Base-by-base conservation (phyloP, 2,329 filamentous ascomycete species). In the Capronia epimyces region DNA sequence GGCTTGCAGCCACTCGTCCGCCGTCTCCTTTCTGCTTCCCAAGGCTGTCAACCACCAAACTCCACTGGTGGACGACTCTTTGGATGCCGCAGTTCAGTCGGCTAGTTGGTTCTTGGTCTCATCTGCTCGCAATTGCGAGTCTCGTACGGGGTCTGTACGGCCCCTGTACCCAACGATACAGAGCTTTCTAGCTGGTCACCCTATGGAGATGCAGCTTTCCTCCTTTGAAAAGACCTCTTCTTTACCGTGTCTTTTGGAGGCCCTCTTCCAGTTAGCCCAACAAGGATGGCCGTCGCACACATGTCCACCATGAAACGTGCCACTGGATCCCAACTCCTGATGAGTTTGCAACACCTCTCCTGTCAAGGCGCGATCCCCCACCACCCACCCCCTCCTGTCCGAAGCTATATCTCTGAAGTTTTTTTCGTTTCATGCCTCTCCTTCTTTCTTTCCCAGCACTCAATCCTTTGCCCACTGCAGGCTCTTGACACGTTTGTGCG, bases 401-500 rank as follows among this genome's bases (percentile, higher is more conserved):
- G 31, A 52, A 43, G 12, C 39, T 52, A 58, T 55, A 58, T 58
- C 51, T 56, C 51, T 53, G 48, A 43, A 29, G 52, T 43, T 55
- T 40, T 53, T 50, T 46, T 52, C 49, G 55, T 55, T 57, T 57
- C 42, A 56, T 43, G 46, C 42, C 18, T 49, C 7, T 40, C 47
- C 49, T 41, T 24, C 39, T 52, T 46, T 54, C 43, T 49, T 50
- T 43, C 52, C 50, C 44, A 34, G 39, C 32, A 47, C 50, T 32
- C 48, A 51, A 45, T 63, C 56, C 43, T 54, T 60, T 59, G 44
- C 41, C 34, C 18, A 12, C 46, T 52, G 43, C 59, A 56, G 60
- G 54, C 53, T 49, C 52, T 62, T 53, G 52, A 62, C 60, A 62
- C 54, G 60, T 60, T 60, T 59, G 60, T 62, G 60, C 60, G 54